Evolutionary conservation across 2,329 filamentous ascomycete species (phyloP).

Genomic region (Claviceps purpurea): DNA sequence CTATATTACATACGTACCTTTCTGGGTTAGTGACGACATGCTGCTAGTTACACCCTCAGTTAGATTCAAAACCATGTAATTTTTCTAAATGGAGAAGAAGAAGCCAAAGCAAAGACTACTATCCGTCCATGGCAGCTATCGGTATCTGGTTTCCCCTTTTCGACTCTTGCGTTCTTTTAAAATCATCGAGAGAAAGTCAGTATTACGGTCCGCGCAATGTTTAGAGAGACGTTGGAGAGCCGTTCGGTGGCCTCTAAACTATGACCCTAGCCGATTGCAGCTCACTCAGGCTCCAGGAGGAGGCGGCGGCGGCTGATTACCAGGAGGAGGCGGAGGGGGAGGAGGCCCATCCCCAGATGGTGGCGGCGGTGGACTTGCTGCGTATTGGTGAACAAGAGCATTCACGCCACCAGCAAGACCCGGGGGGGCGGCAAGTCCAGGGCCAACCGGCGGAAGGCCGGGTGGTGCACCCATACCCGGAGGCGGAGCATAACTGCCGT

Average conservation of each 20-base stretch:
- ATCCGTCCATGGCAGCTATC: neutral
- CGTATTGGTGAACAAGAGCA: constrained; percentile 55
- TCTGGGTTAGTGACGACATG: neutral
- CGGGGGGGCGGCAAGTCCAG: constrained; percentile 39
- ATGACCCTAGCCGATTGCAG: neutral
- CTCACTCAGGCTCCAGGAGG: constrained; percentile 33
- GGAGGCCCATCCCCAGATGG: constrained; percentile 34
- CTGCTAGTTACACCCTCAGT: neutral
- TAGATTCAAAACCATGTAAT: neutral
- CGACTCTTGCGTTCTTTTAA: neutral
- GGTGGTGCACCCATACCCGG: constrained; percentile 27
- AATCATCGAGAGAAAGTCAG: neutral
- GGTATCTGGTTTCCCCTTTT: neutral
- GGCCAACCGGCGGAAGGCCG: constrained; percentile 28
- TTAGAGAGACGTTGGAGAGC: neutral
- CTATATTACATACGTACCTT: constrained; percentile 1
- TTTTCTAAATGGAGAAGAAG: neutral
- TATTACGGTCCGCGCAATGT: neutral
- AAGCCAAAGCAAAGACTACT: neutral
- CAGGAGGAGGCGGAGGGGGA: constrained; percentile 51
- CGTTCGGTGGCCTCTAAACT: neutral
- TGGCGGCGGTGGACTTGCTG: constrained; percentile 47
- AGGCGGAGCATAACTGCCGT: constrained; percentile 32
- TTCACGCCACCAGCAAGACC: constrained; percentile 46
- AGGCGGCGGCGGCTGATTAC: constrained; percentile 48